These are phyloP conservation scores for Gliomastix tumulicola DNA, from an alignment of 2,329 filamentous ascomycete species.

Conservation along the genomic window DNA sequence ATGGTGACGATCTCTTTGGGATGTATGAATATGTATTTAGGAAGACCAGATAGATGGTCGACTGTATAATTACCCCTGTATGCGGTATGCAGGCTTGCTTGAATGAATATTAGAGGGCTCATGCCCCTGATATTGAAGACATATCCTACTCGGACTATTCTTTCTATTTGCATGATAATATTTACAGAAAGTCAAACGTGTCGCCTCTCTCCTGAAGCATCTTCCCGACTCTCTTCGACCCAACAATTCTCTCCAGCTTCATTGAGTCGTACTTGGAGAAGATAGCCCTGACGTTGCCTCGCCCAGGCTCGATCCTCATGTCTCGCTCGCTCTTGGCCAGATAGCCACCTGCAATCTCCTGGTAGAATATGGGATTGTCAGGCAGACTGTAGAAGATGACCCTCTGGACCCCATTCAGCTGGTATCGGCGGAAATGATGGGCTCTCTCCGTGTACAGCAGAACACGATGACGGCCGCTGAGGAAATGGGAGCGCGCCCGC, in stretches of 20 bases:
- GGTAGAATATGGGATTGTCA: constrained; percentile 79
- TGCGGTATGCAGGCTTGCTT: neutral
- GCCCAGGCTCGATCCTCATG: constrained; percentile 45
- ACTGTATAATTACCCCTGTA: too few relatives aligned
- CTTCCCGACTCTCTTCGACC: constrained; percentile 69
- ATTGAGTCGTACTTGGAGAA: constrained; percentile 89
- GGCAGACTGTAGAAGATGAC: constrained; percentile 89
- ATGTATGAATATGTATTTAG: too few relatives aligned
- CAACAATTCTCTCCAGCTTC: constrained; percentile 83
- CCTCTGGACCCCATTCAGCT: constrained; percentile 70
- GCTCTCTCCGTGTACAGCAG: constrained; percentile 89
- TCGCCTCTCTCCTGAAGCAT: constrained; percentile 82
- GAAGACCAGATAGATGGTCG: too few relatives aligned
- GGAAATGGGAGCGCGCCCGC: constrained; percentile 80
- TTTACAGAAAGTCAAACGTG: constrained; percentile 88
- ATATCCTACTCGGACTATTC: too few relatives aligned
- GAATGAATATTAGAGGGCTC: neutral
- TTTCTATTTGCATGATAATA: too few relatives aligned
- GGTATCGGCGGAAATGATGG: constrained; percentile 93
- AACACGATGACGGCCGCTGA: constrained; percentile 73
- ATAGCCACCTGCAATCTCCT: constrained; percentile 65
- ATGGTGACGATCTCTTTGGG: too few relatives aligned
- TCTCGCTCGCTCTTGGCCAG: constrained; percentile 53
- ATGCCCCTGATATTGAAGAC: neutral
- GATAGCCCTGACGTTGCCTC: constrained; percentile 53